Evolutionary conservation across 306 rosid species (phyloP), one percentile per base, ranked within the genome.

Genomic region (Rubus idaeus): DNA sequence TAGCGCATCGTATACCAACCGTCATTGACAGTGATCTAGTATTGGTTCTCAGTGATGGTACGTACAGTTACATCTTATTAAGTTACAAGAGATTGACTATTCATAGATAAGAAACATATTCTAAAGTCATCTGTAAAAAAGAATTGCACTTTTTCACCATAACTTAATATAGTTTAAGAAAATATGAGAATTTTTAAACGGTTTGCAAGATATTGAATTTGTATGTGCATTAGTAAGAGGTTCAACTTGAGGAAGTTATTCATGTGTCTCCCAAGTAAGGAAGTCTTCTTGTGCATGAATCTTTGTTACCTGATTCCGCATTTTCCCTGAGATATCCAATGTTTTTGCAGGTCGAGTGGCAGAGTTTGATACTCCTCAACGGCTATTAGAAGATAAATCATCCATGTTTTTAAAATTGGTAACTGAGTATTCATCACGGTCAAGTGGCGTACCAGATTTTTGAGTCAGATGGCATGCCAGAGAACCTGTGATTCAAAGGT

Each of bases 1-100:
- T 94, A 41, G 97, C 97, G 6, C 98, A 94, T 80, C 93, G 98
- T 73, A 94, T 94, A 66, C 98, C 98, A 30, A 94, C 97, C 2
- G 98, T 94, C 60, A 91, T 94, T 6, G 98, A 94, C 87, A 91
- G 97, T 63, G 97, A 90, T 87, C 81, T 86, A 2, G 96, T 91
- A 52, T 83, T 91, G 77, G 96, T 94, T 10, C 96, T 94, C 81
- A 90, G 94, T 82, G 98, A 94, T 41, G 98, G 98, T 94, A 80
- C 1, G 94, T 78, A 74, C 76, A 17, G 39, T 77, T 46, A 12
- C 45, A 23, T 68, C 41, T 70, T 63, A 39, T 39, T 16, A 39
- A 53, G 26, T 53, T 51, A 21, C 75, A 51, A 21, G 17, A 62
- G 56, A 20, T 37, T 41, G 53, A 21, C 23, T 73, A 42, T 21